Evolutionary conservation across 140 eudicot genomes (phyloP), one percentile per base, ranked within the genome.

Genomic region (Bidens hawaiensis): DNA sequence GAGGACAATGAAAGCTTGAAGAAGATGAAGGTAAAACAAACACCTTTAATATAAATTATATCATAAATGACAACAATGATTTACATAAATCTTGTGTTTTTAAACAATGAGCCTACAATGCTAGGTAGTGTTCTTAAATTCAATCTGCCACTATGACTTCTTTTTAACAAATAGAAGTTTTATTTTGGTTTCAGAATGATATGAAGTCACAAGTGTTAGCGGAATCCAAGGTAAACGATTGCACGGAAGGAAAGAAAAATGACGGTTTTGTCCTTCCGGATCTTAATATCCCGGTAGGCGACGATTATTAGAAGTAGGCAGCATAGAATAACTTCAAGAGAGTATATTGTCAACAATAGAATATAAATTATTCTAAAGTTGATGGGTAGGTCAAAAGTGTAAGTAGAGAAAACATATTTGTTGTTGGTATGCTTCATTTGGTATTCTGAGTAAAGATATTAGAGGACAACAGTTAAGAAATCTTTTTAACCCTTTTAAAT

Each of bases 11-110:
- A 76, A 19, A 81, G 69, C 48, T 68, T 87, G 33, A 90, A 90
- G 88, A 78, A 79, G 70, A 77, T 79, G 68, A n/a, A 90, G 97
- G 97, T 87, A 63, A 75, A 55, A 13, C 6, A 9, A n/a, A 8
- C 43, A 17, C 55, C 45, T 38, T 27, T 41, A n/a, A n/a, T n/a
- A n/a, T n/a, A n/a, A n/a, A n/a, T n/a, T n/a, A n/a, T n/a, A n/a
- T n/a, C n/a, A n/a, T 60, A 18, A 30, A n/a, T n/a, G n/a, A n/a
- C n/a, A n/a, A n/a, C n/a, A n/a, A n/a, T n/a, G n/a, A n/a, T 3
- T 5, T 15, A 16, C 48, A 11, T 13, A 11, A 31, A 10, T 31
- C 8, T 0, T 5, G 1, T 31, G 38, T 31, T 31, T 31, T 31
- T 31, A 31, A 31, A 31, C 38, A 1, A 31, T 31, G 38, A 7